phyloP scores from a whole-genome alignment of 2,329 filamentous ascomycete species.

The Aschersonia sp. region DNA sequence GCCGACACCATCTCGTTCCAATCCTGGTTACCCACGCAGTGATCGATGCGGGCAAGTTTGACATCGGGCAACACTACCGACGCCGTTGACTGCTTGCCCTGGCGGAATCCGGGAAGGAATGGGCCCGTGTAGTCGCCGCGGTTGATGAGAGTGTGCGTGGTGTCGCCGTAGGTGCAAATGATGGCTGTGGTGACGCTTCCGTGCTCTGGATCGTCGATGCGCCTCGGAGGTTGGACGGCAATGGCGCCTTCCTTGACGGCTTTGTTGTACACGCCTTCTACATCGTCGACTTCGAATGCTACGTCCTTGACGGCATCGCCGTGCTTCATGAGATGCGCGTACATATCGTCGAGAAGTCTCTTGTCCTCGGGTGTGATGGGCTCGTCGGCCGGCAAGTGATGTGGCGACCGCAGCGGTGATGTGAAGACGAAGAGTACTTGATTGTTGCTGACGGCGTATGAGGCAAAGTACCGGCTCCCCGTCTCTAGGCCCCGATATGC shows the following conservation, averaged over 20 bases:
- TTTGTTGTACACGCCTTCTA: slow-evolving; percentile 61
- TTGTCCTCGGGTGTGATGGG: slow-evolving; percentile 49
- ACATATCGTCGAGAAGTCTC: slow-evolving; percentile 55
- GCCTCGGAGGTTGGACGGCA: slow-evolving; percentile 46
- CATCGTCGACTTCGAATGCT: slow-evolving; percentile 85
- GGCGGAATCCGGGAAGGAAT: slow-evolving; percentile 74
- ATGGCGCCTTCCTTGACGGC: slow-evolving; percentile 53
- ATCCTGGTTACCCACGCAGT: slow-evolving; percentile 94
- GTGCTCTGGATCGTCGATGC: slow-evolving; percentile 38
- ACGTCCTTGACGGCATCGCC: slow-evolving; percentile 94
- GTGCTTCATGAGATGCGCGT: slow-evolving; percentile 71
- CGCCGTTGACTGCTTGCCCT: slow-evolving; percentile 26
- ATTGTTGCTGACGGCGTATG: slow-evolving; percentile 69
- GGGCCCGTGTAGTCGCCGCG: slow-evolving; percentile 53
- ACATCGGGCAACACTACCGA: slow-evolving; percentile 44
- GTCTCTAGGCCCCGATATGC: slow-evolving; percentile 86
- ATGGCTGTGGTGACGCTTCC: slow-evolving; percentile 62
- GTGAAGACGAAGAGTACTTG: slow-evolving; percentile 72
- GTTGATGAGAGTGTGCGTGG: slow-evolving; percentile 81
- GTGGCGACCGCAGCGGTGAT: slow-evolving; percentile 56
- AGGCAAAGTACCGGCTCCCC: slow-evolving; percentile 65
- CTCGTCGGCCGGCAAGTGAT: slow-evolving; percentile 41
- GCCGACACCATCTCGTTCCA: slow-evolving; percentile 73
- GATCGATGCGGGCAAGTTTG: slow-evolving; percentile 65
- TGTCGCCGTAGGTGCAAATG: slow-evolving; percentile 88